Evolutionary conservation across 805 yeast species (phyloP).

Genomic region (Kodamaea restingae): DNA sequence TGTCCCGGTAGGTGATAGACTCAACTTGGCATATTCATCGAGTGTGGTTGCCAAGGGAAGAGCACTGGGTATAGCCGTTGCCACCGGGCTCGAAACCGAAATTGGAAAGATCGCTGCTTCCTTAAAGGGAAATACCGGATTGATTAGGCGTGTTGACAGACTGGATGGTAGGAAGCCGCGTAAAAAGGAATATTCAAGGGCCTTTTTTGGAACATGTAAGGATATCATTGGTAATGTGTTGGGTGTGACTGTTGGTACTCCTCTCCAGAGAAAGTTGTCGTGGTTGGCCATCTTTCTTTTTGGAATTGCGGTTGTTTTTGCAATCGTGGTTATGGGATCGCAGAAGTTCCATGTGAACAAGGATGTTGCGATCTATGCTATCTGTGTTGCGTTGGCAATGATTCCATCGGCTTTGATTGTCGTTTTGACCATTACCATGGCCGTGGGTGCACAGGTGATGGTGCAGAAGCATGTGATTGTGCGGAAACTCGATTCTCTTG

Average conservation of each 20-base stretch:
- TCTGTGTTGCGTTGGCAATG: conserved; percentile 80
- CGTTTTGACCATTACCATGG: conserved; percentile 82
- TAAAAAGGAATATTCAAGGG: conserved; percentile 41
- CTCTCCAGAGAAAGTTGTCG: conserved; percentile 70
- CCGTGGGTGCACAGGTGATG: conserved; percentile 74
- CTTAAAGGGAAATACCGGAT: conserved; percentile 39
- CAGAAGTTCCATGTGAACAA: conserved; percentile 69
- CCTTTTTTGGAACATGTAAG: conserved; percentile 45
- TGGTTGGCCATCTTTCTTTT: conserved; percentile 72
- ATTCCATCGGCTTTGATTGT: conserved; percentile 78
- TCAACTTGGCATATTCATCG: conserved; percentile 68
- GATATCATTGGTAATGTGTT: conserved; percentile 63
- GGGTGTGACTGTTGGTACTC: conserved; percentile 78
- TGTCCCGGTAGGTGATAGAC: conserved; percentile 68
- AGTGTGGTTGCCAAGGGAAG: conserved; percentile 72
- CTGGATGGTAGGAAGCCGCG: conserved; percentile 40
- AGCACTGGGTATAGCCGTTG: conserved; percentile 62
- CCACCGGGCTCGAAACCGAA: conserved; percentile 70
- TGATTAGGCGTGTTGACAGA: conserved; percentile 38
- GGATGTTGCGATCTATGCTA: conserved; percentile 84
- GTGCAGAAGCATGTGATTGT: conserved; percentile 68
- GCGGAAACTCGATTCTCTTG: conserved; percentile 71
- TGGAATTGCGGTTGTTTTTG: conserved; percentile 75
- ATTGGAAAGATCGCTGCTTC: conserved; percentile 71
- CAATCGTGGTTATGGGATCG: conserved; percentile 82